Percentiles rank a stretch among this genome's conserved stretches.
phyloP scores from a whole-genome alignment of 768 basidiomycete species.

The Rhodotorula paludigena region DNA sequence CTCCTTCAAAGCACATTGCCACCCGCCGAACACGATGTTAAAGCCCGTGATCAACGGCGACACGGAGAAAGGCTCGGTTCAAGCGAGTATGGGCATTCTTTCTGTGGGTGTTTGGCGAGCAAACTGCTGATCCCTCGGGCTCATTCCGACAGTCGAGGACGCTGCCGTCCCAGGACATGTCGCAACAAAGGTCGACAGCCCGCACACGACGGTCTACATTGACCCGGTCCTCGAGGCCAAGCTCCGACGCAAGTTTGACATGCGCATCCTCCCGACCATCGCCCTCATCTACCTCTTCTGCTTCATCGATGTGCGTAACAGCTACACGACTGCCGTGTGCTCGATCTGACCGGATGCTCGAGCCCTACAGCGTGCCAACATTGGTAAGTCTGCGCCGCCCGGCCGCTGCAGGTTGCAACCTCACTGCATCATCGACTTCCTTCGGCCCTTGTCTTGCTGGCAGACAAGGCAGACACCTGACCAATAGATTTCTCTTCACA shows the following conservation, averaged over 20 bases:
- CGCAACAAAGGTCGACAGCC: conserved; percentile 35
- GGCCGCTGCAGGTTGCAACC: too few species aligned
- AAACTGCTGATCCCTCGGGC: too few species aligned
- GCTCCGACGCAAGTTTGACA: conserved; percentile 27
- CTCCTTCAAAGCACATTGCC: too few species aligned
- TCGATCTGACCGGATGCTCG: too few species aligned
- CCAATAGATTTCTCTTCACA: conserved; percentile 29
- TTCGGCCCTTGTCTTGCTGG: too few species aligned
- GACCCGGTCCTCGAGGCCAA: conserved; percentile 16
- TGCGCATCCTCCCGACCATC: conserved; percentile 19
- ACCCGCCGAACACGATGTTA: too few species aligned
- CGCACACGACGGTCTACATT: conserved; percentile 7
- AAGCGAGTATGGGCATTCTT: too few species aligned
- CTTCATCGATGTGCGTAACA: not conserved
- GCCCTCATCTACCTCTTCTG: conserved; percentile 29
- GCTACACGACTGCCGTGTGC: not conserved
- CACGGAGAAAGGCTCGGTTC: conserved; percentile 1
- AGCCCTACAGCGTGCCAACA: too few species aligned
- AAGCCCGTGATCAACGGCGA: too few species aligned
- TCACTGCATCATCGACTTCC: too few species aligned
- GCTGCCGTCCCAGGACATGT: conserved; percentile 29
- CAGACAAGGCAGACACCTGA: too few species aligned
- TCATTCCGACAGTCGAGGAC: conserved; percentile 28
- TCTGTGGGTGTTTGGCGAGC: too few species aligned
- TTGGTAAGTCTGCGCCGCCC: conserved; percentile 37